Conservation (phyloP, 2,329 filamentous ascomycete species). For the Phyllosticta citrichinensis region DNA sequence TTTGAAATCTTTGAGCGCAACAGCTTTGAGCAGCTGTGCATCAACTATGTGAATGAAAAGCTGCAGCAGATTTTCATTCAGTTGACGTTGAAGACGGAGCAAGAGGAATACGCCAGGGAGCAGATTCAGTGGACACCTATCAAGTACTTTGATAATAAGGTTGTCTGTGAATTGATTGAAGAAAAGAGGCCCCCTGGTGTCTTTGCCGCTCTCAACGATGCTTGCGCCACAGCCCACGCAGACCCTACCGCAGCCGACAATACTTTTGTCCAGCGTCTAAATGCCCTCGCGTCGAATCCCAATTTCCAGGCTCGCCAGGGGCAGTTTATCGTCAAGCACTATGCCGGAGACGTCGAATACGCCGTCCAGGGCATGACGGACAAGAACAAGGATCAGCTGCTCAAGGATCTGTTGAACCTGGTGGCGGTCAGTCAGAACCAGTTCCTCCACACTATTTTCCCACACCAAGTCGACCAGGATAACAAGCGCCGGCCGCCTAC, state of each 20-base stretch:
- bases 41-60: conserved; percentile 99
- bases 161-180: conserved; percentile 95
- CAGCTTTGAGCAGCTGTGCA: conserved; percentile 97
- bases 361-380: conserved; percentile 95
- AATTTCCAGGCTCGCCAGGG: conserved; percentile 89
- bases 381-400: conserved; percentile 96
- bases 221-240: conserved; percentile 94
- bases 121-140: conserved; percentile 99
- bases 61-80: conserved; percentile 99
- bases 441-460: conserved; percentile 85
- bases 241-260: conserved; percentile 90
- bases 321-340: conserved; percentile 97
- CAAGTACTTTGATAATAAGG: conserved; percentile 99
- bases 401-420: conserved; percentile 87
- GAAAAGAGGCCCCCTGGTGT: conserved; percentile 81
- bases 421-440: conserved; percentile 73
- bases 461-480: conserved; percentile 86
- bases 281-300: conserved; percentile 74
- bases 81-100: conserved; percentile 88
- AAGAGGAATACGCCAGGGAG: conserved; percentile 92
- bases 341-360: conserved; percentile 93
- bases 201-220: conserved; percentile 93
- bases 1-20: conserved; percentile 99
- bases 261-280: conserved; percentile 89
- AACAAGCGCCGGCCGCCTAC: conserved; percentile 90